phyloP scores from a whole-genome alignment of 2,329 filamentous ascomycete genomes.

The Hysterium pulicare region DNA sequence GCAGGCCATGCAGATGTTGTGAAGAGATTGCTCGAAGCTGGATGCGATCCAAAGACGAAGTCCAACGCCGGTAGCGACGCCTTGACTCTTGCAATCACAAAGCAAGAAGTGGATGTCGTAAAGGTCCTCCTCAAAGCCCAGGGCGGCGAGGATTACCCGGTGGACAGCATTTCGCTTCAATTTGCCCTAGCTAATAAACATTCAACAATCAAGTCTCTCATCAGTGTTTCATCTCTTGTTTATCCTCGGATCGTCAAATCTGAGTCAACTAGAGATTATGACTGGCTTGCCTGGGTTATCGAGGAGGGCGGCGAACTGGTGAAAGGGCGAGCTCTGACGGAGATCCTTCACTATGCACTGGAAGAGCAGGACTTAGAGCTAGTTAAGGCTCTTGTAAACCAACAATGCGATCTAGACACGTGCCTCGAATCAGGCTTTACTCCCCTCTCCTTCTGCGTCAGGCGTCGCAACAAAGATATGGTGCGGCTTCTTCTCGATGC shows the following conservation, averaged over 20 bases:
- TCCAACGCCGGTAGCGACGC: slow-evolving; percentile 7
- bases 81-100: slow-evolving; percentile 14
- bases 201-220: slow-evolving; percentile 10
- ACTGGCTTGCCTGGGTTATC: slow-evolving; percentile 21
- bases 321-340: slow-evolving; percentile 9
- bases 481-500: slow-evolving; percentile 13
- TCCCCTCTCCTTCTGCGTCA: slow-evolving; percentile 14
- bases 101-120: slow-evolving; percentile 9
- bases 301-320: slow-evolving; percentile 17
- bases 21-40: slow-evolving; percentile 10
- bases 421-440: slow-evolving; percentile 11
- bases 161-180: slow-evolving; percentile 16
- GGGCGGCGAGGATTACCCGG: slow-evolving; percentile 15
- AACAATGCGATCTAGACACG: slow-evolving; percentile 15
- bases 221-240: slow-evolving; percentile 12
- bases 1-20: slow-evolving; percentile 11
- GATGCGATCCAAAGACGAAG: slow-evolving; percentile 8
- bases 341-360: slow-evolving; percentile 16
- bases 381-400: slow-evolving; percentile 10
- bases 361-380: slow-evolving; percentile 9
- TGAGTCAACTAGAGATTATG: slow-evolving; percentile 2
- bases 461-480: slow-evolving; percentile 9
- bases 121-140: slow-evolving; percentile 14
- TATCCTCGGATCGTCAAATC: slow-evolving; percentile 7
- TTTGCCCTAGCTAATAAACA: slow-evolving; percentile 15